Conservation (phyloP, 805 yeast genomes). For the Jamesozyma lodderae region DNA sequence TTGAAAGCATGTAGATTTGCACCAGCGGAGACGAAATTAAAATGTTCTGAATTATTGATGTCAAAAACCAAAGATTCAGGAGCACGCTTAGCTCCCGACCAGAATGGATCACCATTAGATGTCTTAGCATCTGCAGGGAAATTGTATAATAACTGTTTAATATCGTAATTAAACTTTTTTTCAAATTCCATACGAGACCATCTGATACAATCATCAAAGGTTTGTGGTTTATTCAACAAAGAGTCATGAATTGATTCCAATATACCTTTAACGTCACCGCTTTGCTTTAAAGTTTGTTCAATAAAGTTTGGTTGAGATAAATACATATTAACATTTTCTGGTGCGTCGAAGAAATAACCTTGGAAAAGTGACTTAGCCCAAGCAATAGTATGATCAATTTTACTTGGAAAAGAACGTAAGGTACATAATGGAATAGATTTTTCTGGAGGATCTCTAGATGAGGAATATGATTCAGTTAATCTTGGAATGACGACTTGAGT, state of each 20-base stretch:
- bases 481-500: constrained; percentile 93
- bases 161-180: constrained; percentile 73
- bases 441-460: constrained; percentile 98
- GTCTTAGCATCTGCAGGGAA: constrained; percentile 93
- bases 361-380: constrained; percentile 96
- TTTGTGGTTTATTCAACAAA: constrained; percentile 73
- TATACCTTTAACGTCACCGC: constrained; percentile 83
- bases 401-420: constrained; percentile 92
- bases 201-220: constrained; percentile 84
- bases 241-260: constrained; percentile 71
- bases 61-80: constrained; percentile 82
- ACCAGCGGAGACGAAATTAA: constrained; percentile 75
- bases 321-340: constrained; percentile 87
- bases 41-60: constrained; percentile 64
- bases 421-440: constrained; percentile 96
- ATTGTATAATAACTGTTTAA: constrained; percentile 81
- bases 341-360: constrained; percentile 83
- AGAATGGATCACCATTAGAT: constrained; percentile 83
- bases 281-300: constrained; percentile 82
- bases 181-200: constrained; percentile 95
- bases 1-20: constrained; percentile 87
- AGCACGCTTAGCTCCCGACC: constrained; percentile 97
- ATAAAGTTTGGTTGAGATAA: constrained; percentile 87
- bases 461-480: constrained; percentile 90
- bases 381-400: constrained; percentile 97